These are phyloP conservation scores for Funneliformis caledonium DNA, from an alignment of 371 early-diverging fungal species.

Conservation along the genomic window DNA sequence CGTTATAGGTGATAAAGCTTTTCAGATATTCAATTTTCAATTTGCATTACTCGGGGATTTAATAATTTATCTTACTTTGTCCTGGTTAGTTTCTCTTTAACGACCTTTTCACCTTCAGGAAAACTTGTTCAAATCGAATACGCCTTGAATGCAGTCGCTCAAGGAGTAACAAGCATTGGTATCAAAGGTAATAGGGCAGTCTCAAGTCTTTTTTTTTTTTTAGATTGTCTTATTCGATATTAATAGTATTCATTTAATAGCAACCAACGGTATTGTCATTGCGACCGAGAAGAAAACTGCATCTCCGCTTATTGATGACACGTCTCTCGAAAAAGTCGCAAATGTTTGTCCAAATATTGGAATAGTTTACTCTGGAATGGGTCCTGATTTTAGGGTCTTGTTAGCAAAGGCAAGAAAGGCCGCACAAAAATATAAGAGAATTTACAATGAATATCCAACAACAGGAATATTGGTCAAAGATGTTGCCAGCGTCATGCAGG, in stretches of 20 bases:
- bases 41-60: not conserved
- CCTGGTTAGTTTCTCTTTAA: conserved; percentile 87
- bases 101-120: conserved; percentile 99
- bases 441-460: conserved; percentile 96
- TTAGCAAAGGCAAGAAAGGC: conserved; percentile 94
- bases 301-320: conserved; percentile 91
- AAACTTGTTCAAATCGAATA: conserved; percentile 99
- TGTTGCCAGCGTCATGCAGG: conserved; percentile 97
- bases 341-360: conserved; percentile 92
- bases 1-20: conserved; percentile 5
- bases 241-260: conserved; percentile 50
- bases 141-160: conserved; percentile 94
- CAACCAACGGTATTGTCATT: conserved; percentile 96
- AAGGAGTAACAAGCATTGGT: conserved; percentile 96
- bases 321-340: conserved; percentile 88
- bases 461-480: conserved; percentile 93
- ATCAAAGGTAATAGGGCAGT: conserved; percentile 81
- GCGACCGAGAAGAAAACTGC: conserved; percentile 97
- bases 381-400: conserved; percentile 95
- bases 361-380: conserved; percentile 99
- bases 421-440: conserved; percentile 92
- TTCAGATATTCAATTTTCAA: not conserved
- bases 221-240: not conserved
- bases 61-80: not conserved
- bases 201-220: not conserved